Evolutionary conservation across 2,329 filamentous ascomycete genomes (phyloP).

Genomic region (Penicillium vulpinum): DNA sequence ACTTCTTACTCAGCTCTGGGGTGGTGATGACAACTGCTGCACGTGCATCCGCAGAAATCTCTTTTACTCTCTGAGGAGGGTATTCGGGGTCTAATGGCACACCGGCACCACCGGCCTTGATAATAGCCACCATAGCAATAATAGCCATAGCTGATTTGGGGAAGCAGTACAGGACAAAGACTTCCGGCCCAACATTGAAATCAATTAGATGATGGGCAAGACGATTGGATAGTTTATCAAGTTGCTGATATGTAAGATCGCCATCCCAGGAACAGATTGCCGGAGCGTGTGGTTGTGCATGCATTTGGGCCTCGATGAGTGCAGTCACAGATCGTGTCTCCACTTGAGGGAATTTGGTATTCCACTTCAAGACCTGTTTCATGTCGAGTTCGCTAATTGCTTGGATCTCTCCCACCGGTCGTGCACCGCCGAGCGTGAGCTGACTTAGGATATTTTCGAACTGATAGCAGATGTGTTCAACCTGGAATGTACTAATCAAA

Average conservation of each 20-base stretch:
- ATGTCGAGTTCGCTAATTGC: neutral
- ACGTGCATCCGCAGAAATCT: too few relatives aligned
- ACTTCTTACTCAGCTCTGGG: too few relatives aligned
- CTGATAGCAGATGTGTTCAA: neutral
- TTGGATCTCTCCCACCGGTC: neutral
- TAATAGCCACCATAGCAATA: conserved; percentile 28
- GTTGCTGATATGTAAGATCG: conserved; percentile 24
- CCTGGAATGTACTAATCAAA: neutral
- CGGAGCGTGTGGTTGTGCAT: conserved; percentile 11
- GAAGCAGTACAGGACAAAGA: conserved; percentile 28
- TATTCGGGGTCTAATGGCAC: conserved; percentile 29
- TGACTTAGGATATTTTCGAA: neutral
- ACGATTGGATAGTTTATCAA: conserved; percentile 33
- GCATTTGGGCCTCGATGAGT: conserved; percentile 1
- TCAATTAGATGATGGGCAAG: conserved; percentile 30
- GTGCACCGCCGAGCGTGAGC: neutral
- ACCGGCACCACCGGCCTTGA: conserved; percentile 30
- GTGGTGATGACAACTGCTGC: too few relatives aligned
- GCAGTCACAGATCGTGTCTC: conserved; percentile 3
- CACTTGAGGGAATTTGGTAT: neutral
- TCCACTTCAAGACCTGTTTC: conserved; percentile 6
- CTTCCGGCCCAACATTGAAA: conserved; percentile 30
- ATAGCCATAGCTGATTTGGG: conserved; percentile 33
- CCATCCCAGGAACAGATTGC: conserved; percentile 31
- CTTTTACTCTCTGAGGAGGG: conserved; percentile 2